A percentile compares a stretch with the other conserved stretches of the same genome.
phyloP scores from a whole-genome alignment of 2,329 filamentous ascomycete genomes.

The Monosporascus sp. region DNA sequence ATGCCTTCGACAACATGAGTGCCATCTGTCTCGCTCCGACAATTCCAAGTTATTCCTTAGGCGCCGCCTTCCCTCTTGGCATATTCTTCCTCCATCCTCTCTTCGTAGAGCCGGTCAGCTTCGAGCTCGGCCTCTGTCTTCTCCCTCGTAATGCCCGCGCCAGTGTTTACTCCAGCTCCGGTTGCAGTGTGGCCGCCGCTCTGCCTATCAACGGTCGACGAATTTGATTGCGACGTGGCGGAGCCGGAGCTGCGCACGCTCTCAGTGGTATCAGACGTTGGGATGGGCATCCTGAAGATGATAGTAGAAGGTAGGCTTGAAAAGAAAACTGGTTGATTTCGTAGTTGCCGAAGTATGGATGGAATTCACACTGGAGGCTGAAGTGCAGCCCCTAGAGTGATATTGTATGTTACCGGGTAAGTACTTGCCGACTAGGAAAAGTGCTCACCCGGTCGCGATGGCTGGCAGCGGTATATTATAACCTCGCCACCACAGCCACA shows the following conservation, averaged over 20 bases:
- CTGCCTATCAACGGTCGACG: neutral
- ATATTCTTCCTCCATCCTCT: conserved; percentile 51
- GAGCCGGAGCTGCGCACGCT: neutral
- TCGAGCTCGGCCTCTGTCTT: conserved; percentile 46
- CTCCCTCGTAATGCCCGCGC: conserved; percentile 39
- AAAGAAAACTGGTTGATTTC: neutral
- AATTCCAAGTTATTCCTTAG: conserved; percentile 13
- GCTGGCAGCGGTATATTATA: neutral
- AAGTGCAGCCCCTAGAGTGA: too few species aligned
- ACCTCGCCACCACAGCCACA: too few species aligned
- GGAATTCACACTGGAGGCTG: too few species aligned
- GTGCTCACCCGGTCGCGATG: neutral
- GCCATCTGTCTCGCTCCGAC: too few species aligned
- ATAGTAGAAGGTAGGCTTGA: neutral
- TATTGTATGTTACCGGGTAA: too few species aligned
- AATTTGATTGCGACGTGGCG: neutral
- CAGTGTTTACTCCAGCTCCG: conserved; percentile 44
- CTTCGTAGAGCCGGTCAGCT: conserved; percentile 46
- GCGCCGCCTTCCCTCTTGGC: conserved; percentile 49
- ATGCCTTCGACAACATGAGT: too few species aligned
- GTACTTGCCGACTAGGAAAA: too few species aligned
- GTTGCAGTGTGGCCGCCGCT: conserved; percentile 13
- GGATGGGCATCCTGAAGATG: conserved; percentile 1
- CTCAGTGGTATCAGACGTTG: conserved; percentile 1
- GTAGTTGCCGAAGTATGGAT: too few species aligned